Conservation (phyloP, 129 eudicot species). For the sunflower (Helianthus annuus) region DNA sequence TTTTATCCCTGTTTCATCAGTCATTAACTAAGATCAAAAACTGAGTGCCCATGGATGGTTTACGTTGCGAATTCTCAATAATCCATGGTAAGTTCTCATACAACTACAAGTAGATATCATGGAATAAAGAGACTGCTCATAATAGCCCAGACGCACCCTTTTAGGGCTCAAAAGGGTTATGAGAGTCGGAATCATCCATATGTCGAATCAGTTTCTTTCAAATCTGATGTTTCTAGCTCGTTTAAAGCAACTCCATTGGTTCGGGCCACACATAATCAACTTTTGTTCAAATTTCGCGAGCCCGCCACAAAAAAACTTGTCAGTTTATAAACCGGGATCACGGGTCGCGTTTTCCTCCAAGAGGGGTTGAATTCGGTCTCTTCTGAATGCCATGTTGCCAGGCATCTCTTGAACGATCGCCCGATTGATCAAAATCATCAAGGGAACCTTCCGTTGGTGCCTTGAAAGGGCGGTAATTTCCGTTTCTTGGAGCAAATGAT, state of each 20-base stretch:
- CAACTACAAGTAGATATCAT: constrained; percentile 5
- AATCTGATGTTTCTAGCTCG: constrained; percentile 10
- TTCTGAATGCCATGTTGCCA: constrained; percentile 76
- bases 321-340: not conserved
- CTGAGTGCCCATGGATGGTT: constrained; percentile 8
- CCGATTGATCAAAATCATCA: constrained; percentile 58
- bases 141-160: not conserved
- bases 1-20: constrained; percentile 22
- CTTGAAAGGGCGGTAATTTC: constrained; percentile 55
- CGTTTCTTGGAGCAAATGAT: constrained; percentile 50
- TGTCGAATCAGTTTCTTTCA: constrained; percentile 7
- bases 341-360: constrained; percentile 58
- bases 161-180: not conserved
- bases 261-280: not conserved
- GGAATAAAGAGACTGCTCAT: not conserved
- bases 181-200: constrained; percentile 14
- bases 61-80: not conserved
- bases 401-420: constrained; percentile 54
- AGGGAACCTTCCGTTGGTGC: constrained; percentile 45
- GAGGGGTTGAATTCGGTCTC: constrained; percentile 51
- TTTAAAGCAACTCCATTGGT: constrained; percentile 20
- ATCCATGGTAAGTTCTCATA: constrained; percentile 7
- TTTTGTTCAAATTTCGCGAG: not conserved
- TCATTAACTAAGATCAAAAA: not conserved
- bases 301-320: constrained; percentile 2